A percentile compares a stretch with the other conserved stretches of the same genome.
Evolutionary conservation across 116 monocot genomes (phyloP).

Genomic region (Zostera marina): DNA sequence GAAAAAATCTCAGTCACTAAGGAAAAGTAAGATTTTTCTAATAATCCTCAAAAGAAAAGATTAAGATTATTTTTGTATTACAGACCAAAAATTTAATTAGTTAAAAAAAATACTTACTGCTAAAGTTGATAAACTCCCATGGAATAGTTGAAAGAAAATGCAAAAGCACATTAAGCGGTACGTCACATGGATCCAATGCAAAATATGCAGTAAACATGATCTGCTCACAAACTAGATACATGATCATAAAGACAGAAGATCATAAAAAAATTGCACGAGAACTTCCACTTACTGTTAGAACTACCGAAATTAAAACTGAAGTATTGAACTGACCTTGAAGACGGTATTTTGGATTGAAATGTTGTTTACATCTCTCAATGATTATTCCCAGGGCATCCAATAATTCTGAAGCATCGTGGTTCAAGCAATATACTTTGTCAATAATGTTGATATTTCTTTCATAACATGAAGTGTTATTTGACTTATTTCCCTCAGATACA

Average conservation of each 20-base stretch:
- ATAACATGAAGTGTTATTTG: constrained; percentile 2
- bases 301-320: background rate
- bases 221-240: constrained; percentile 68
- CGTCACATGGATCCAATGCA: constrained; percentile 25
- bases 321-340: constrained; percentile 33
- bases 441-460: background rate
- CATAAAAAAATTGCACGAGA: background rate
- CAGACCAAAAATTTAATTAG: background rate
- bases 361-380: constrained; percentile 79
- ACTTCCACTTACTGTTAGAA: background rate
- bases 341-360: constrained; percentile 86
- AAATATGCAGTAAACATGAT: constrained; percentile 48
- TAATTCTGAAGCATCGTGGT: constrained; percentile 21
- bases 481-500: constrained; percentile 4
- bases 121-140: constrained; percentile 54
- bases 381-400: constrained; percentile 54
- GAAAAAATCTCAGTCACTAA: too few species aligned
- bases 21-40: too few species aligned
- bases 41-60: too few species aligned
- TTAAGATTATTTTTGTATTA: background rate
- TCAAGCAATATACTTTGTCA: background rate
- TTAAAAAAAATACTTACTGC: constrained; percentile 23
- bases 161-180: constrained; percentile 46
- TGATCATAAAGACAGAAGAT: constrained; percentile 4
- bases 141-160: constrained; percentile 75